Evolutionary conservation across 352 stramenopile genomes (phyloP), one percentile per base, ranked within the genome.

Genomic region (Elongisporangium anandrum): DNA sequence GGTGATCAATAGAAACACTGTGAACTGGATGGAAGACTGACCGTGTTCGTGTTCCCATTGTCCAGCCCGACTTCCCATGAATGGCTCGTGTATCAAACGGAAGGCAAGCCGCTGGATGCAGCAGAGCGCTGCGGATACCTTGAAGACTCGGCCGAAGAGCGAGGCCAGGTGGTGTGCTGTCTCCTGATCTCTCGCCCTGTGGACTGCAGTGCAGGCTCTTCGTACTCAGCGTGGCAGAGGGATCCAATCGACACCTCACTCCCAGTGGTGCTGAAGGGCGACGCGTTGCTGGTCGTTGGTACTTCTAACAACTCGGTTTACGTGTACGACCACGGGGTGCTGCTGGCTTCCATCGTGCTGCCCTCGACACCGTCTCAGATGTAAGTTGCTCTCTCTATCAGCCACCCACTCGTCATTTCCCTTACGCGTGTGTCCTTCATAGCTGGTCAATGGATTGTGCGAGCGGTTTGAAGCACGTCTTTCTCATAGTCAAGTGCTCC

Each of bases 301-400:
- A 79, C 77, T 10, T 76, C 73, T 0, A 63, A 24, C 22, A 82
- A 78, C 59, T 75, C 72, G 21, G 38, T 89, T 17, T 70, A 75
- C 56, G 75, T 83, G 34, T 61, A 82, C 39, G 54, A 61, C 21
- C 87, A 85, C 24, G 74, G 70, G 2, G 59, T 87, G 23, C 15
- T 75, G 1, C 29, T 88, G 7, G 57, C 63, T 2, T 81, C 82
- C 12, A 73, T 76, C 24, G 77, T 87, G 45, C 26, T 90, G 16
- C 64, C 71, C 10, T 55, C 60, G 39, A 60, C 48, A 3, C 79
- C 82, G 38, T 50, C 50, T 10, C 51, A 73, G 49, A 78, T 91
- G 81, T 91, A 73, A 57, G 79, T 62, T 2, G 16, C 16, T 50
- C 49, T 22, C n/a, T n/a, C n/a, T n/a, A n/a, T n/a, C n/a, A n/a